Evolutionary conservation across 495 filamentous ascomycete species (phyloP), one percentile per base, ranked within the genome.

Genomic region (Parathielavia appendiculata): DNA sequence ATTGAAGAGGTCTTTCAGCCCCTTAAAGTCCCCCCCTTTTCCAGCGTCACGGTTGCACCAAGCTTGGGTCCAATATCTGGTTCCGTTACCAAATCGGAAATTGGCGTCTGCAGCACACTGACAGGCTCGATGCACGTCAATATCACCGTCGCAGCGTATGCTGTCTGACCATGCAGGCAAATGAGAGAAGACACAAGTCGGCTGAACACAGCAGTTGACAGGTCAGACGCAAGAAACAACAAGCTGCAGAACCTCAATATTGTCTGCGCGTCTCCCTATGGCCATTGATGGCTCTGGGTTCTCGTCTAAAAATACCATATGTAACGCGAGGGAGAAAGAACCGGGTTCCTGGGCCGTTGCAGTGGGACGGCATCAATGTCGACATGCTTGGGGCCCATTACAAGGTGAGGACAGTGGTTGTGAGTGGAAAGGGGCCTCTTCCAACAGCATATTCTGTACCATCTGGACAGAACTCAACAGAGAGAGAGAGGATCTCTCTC

Each of bases 191-290:
- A 40, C 51, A 54, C 51, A 38, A 43, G 39, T 38, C 14, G 20
- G 22, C 23, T 22, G 40, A 41, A 43, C 51, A 40, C 53, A 26
- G 41, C 17, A 8, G 13, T 30, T 41, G 35, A 11, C 8, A 30
- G 36, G 34, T 30, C 19, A 30, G 19, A 14, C 11, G 26, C n/a
- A 46, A 10, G 23, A 23, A 34, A 22, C 53, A 46, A 38, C 47
- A 22, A 23, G 17, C 46, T 56, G 53, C 53, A 47, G n/a, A 47
- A 43, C 41, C 19, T 47, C 43, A 56, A 56, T 56, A 56, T 45
- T 56, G 41, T 16, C 41, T 45, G 40, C 51, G 35, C 19, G 17
- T 16, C 19, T 22, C 30, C 51, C 40, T 32, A 32, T 56, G 30
- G 41, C 53, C n/a, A 1, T 30, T 30, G 47, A 19, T 13, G 53